phyloP scores from a whole-genome alignment of 257 asterid genomes.

The Buddleja alternifolia region DNA sequence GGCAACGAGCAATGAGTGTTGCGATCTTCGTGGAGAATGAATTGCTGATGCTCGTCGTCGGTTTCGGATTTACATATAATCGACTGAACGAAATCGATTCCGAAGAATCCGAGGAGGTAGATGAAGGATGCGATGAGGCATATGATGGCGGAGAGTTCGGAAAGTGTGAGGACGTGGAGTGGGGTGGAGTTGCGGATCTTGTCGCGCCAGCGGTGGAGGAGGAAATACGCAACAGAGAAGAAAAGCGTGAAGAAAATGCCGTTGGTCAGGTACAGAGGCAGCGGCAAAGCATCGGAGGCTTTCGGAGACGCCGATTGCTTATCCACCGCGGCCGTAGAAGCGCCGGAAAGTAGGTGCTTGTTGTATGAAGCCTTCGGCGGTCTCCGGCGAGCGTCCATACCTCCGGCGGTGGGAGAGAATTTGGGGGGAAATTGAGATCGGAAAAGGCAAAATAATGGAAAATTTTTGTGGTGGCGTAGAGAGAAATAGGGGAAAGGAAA shows the following conservation, averaged over 20 bases:
- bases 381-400: conserved; percentile 81
- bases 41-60: conserved; percentile 52
- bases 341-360: conserved; percentile 23
- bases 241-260: conserved; percentile 85
- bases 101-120: conserved; percentile 81
- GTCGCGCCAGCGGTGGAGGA: conserved; percentile 88
- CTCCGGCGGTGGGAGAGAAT: conserved; percentile 23
- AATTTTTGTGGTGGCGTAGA: no score
- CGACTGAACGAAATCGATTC: conserved; percentile 89
- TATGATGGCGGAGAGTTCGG: conserved; percentile 73
- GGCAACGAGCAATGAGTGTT: conserved; percentile 40
- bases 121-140: conserved; percentile 79
- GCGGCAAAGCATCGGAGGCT: conserved; percentile 92
- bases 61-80: conserved; percentile 58
- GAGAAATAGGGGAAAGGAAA: no score
- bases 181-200: conserved; percentile 85
- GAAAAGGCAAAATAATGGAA: background rate
- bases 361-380: conserved; percentile 39
- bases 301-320: conserved; percentile 50
- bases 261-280: conserved; percentile 90
- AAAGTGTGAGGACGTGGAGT: conserved; percentile 76
- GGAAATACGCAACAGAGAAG: conserved; percentile 84
- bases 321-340: conserved; percentile 23
- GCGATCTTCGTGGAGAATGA: conserved; percentile 48
- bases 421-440: background rate